Percentiles rank a stretch among this genome's conserved stretches.
phyloP scores from a whole-genome alignment of 768 basidiomycete genomes.

The Roridomyces roridus region DNA sequence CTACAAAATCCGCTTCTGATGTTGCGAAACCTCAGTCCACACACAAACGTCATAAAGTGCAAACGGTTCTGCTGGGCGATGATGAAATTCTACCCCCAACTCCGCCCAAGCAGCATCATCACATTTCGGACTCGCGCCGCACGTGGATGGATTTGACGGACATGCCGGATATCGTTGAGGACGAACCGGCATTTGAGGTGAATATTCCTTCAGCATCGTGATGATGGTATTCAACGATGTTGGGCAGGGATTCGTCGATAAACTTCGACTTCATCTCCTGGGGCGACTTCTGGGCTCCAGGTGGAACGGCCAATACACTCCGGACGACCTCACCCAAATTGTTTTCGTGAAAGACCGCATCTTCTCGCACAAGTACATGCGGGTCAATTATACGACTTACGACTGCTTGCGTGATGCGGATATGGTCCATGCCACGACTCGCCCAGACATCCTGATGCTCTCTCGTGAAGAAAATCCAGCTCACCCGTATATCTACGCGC shows the following conservation, averaged over 20 bases:
- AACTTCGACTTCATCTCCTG: conserved; percentile 28
- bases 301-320: conserved; percentile 18
- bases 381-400: conserved; percentile 37
- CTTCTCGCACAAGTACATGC: conserved; percentile 31
- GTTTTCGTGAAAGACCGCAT: conserved; percentile 27
- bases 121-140: background rate
- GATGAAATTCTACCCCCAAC: background rate
- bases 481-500: background rate
- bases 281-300: background rate
- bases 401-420: conserved; percentile 29
- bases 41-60: no score
- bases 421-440: conserved; percentile 38
- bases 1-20: no score
- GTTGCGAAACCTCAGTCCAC: no score
- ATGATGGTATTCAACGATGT: no score
- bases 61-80: no score
- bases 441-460: conserved; percentile 39
- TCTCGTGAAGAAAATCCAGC: conserved; percentile 23
- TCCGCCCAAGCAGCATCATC: conserved; percentile 1
- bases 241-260: conserved; percentile 27
- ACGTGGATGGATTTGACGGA: background rate
- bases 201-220: background rate
- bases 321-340: conserved; percentile 2
- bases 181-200: background rate
- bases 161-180: background rate